These are phyloP conservation scores for Parastagonospora nodorum DNA, from an alignment of 2,329 filamentous ascomycete species.

Conservation along the genomic window DNA sequence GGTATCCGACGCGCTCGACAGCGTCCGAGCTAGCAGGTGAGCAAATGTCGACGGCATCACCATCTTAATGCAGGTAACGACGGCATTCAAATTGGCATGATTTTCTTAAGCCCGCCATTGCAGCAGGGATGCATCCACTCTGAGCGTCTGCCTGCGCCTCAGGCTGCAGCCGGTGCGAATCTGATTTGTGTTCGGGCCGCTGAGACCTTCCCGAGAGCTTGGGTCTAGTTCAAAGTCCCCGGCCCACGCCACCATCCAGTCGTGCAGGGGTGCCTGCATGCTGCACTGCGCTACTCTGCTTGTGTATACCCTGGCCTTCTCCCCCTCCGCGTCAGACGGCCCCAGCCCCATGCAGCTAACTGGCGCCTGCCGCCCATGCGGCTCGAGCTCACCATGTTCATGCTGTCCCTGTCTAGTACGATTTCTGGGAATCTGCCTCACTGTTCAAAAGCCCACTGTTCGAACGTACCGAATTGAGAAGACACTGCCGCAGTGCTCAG, in stretches of 20 bases:
- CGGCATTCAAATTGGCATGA: slow-evolving; percentile 5
- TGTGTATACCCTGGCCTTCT: slow-evolving; percentile 19
- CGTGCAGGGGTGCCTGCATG: slow-evolving; percentile 21
- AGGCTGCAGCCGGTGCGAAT: slow-evolving; percentile 30
- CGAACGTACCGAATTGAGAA: slow-evolving; percentile 30
- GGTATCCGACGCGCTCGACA: slow-evolving; percentile 26
- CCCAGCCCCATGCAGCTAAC: slow-evolving; percentile 34
- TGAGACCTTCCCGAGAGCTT: slow-evolving; percentile 38
- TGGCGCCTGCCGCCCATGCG: slow-evolving; percentile 42
- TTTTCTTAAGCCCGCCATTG: slow-evolving; percentile 15
- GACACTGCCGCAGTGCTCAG: slow-evolving; percentile 43
- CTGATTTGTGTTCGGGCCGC: slow-evolving; percentile 43
- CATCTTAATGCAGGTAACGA: slow-evolving; percentile 17
- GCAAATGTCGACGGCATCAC: slow-evolving; percentile 14
- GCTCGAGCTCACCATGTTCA: slow-evolving; percentile 34
- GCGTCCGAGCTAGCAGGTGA: slow-evolving; percentile 19
- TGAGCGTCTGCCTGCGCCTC: slow-evolving; percentile 34
- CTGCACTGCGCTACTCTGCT: slow-evolving; percentile 18
- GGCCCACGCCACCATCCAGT: slow-evolving; percentile 27
- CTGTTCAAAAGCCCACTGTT: slow-evolving; percentile 36
- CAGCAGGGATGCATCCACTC: slow-evolving; percentile 22
- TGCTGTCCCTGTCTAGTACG: slow-evolving; percentile 34
- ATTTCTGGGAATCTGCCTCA: slow-evolving; percentile 46
- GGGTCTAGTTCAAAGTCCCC: slow-evolving; percentile 26
- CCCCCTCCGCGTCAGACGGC: slow-evolving; percentile 35